Base-by-base conservation (phyloP, 768 basidiomycete species). In the Termitomyces sp. region DNA sequence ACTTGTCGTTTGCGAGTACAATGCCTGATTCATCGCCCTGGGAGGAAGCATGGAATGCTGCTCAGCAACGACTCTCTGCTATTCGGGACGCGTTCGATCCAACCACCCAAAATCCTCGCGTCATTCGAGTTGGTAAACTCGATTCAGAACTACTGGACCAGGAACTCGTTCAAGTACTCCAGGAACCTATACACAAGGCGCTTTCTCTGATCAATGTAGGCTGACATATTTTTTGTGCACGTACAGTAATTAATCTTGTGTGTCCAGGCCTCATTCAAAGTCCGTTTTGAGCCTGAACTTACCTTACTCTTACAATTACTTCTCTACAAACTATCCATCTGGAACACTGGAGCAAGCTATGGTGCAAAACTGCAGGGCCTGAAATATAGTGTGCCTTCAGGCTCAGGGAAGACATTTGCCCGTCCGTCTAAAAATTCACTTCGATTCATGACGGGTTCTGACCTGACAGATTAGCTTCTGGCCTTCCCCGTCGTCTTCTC, bases 91-190 rank as follows among this genome's bases (percentile, higher is more conserved):
- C 76, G 13, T 65, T 87, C 24, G 67, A 66, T 22, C 62, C 73
- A 6, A 65, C 69, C 9, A 56, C 70, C n/a, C 73, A 77, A 28
- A 58, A 63, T 51, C 70, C 80, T 32, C 81, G 88, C n/a, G 75
- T 88, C 35, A 78, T 86, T 28, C 90, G 95, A 48, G 94, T 98
- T 52, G 90, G 91, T 8, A 92, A 96, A 73, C 85, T 98, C 57
- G 96, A 98, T 72, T 87, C 96, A 3, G 90, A 94, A 67, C 80
- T 96, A 24, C 82, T 98, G 52, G 96, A 98, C 76, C 85, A 88
- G 65, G 94, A 97, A 64, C 84, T 98, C 18, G 85, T 90, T 36
- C 82, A 87, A 33, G 76, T 97, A 62, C 80, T 98, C 36, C 86
- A 85, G 68, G 91, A 91, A 57, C 95, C 94, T n/a, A 73, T 98